A percentile compares a stretch with the other conserved stretches of the same genome.
phyloP scores from a whole-genome alignment of 805 yeast genomes.

The Zygoascus bituminiphila region DNA sequence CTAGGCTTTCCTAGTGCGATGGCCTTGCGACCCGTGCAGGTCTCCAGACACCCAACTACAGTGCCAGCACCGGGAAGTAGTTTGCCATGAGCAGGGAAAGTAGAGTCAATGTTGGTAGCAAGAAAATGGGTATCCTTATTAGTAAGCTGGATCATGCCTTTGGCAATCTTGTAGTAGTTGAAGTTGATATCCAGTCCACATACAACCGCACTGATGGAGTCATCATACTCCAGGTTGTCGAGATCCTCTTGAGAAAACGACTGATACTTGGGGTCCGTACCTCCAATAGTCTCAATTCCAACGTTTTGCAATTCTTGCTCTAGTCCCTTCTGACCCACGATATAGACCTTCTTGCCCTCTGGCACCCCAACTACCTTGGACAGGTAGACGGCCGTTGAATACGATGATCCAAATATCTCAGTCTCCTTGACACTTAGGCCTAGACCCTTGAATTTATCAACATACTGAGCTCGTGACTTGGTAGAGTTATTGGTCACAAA shows the following conservation, averaged over 20 bases:
- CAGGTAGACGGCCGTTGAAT: conserved; percentile 82
- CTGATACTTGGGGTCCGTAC: conserved; percentile 56
- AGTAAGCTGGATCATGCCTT: conserved; percentile 71
- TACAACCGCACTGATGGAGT: conserved; percentile 75
- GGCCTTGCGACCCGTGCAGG: conserved; percentile 73
- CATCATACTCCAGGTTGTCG: conserved; percentile 44
- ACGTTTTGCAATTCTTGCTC: conserved; percentile 65
- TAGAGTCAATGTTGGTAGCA: conserved; percentile 92
- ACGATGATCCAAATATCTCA: conserved; percentile 87
- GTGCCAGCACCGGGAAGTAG: conserved; percentile 95
- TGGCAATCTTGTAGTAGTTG: conserved; percentile 74
- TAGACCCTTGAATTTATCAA: conserved; percentile 62
- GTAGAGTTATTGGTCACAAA: conserved; percentile 97
- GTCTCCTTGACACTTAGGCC: conserved; percentile 39
- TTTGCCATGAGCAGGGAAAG: conserved; percentile 82
- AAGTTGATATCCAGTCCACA: conserved; percentile 75
- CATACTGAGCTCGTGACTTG: conserved; percentile 72
- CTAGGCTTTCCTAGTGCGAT: conserved; percentile 91
- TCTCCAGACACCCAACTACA: conserved; percentile 66
- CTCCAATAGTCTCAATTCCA: conserved; percentile 78
- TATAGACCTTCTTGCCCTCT: conserved; percentile 73
- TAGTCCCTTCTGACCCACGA: conserved; percentile 83
- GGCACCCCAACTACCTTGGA: conserved; percentile 68
- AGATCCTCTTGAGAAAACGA: conserved; percentile 40
- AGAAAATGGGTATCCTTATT: conserved; percentile 53